Evolutionary conservation across 768 basidiomycete genomes (phyloP), one percentile per base, ranked within the genome.

Genomic region (Suillus tomentosus): DNA sequence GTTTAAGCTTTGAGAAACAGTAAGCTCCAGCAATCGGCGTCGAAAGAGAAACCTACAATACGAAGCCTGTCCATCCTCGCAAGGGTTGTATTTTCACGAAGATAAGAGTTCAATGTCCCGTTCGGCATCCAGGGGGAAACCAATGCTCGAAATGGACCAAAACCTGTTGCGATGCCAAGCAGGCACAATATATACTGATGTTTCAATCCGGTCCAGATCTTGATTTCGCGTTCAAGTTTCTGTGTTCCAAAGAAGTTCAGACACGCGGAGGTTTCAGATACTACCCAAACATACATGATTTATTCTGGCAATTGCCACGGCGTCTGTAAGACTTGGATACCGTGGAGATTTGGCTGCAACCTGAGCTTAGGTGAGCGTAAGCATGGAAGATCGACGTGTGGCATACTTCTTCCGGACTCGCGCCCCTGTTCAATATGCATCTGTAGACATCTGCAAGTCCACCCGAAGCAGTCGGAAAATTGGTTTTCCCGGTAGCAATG

Each of bases 391-490:
- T 27, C 10, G 3, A 27, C 15, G 39, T 11, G 24, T 19, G 10
- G 6, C 9, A 17, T 31, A 58, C 57, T 1, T 42, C 39, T 58
- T 58, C 57, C 5, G 1, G 10, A 19, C 15, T 31, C 6, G 57
- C 6, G 40, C 1, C 57, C 19, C 40, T 60, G n/a, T 39, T 42
- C 36, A 55, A 42, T 14, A 37, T 39, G 2, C 77, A 79, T 62
- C 70, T 77, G 78, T 78, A 82, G 15, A 82, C 76, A 67, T 82
- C 81, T n/a, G 79, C 78, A 67, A 79, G 81, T 9, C 80, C 81
- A 9, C 81, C 81, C 6, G 43, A 39, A 37, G 59, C 34, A 17
- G 5, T n/a, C 10, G 63, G 60, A 34, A 40, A 58, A 13, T 42
- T 19, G 57, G 39, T 0, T 58, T 42, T 2, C 24, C 17, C 31